phyloP scores from a whole-genome alignment of 208 protist species.

The Leptomonas pyrrhocoris region DNA sequence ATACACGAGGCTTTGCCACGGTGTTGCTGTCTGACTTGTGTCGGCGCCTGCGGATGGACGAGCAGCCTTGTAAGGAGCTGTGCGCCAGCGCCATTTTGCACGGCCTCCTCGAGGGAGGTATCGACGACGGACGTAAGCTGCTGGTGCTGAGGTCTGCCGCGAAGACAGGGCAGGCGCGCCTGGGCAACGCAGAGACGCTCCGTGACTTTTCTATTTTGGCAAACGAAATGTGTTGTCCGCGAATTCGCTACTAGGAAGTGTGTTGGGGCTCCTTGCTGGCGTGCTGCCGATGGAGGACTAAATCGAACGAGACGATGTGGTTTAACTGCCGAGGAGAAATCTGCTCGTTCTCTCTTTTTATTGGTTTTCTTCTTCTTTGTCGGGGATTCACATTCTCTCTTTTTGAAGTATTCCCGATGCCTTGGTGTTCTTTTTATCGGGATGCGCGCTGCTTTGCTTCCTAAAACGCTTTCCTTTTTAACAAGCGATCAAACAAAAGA shows the following conservation, averaged over 20 bases:
- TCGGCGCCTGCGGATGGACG: constrained; percentile 78
- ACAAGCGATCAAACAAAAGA: no score
- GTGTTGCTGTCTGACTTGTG: constrained; percentile 46
- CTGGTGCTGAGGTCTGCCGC: constrained; percentile 35
- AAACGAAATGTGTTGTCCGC: constrained; percentile 20
- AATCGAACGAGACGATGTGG: no score
- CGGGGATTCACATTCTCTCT: no score
- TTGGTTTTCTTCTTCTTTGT: constrained; percentile 14
- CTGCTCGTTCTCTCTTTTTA: constrained; percentile 13
- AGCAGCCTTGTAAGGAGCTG: constrained; percentile 86
- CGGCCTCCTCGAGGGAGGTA: constrained; percentile 58
- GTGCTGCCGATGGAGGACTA: no score
- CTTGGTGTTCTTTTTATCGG: constrained; percentile 1
- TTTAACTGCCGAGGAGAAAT: no score
- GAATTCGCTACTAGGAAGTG: neutral
- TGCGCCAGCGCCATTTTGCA: constrained; percentile 94
- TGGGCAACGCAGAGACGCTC: constrained; percentile 6
- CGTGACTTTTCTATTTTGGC: constrained; percentile 17
- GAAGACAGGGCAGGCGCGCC: constrained; percentile 9
- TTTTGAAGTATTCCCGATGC: no score
- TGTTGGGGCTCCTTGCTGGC: neutral
- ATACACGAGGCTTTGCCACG: constrained; percentile 90
- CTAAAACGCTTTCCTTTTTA: neutral
- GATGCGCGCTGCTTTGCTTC: neutral
- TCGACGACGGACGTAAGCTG: constrained; percentile 44